Evolutionary conservation across 176 grass and related monocot species (phyloP), one percentile per base, ranked within the genome.

Genomic region (Carex kokanica): DNA sequence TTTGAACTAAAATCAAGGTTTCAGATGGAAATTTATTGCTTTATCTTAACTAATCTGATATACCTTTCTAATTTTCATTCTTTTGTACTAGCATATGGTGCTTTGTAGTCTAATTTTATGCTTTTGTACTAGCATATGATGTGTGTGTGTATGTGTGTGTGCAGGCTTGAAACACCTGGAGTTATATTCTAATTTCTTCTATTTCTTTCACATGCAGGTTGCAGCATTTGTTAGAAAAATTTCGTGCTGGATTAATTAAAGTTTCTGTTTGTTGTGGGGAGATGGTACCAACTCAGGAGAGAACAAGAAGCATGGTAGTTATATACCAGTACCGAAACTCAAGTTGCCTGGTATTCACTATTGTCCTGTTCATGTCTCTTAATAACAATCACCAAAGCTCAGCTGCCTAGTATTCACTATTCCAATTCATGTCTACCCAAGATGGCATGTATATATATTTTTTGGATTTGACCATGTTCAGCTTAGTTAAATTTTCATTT

Each of bases 231-330:
- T 90, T 41, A 91, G 96, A 91, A 92, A 92, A 55, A 98, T 99
- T 99, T 83, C 87, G 93, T 57, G 94, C 92, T 57, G 96, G 96
- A 56, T 88, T 89, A 88, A 92, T 99, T 81, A 95, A 90, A 70
- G 88, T 99, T 87, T 53, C 78, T 92, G 95, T 89, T 89, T 87
- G 36, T 84, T 99, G 59, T 99, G 91, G 96, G 91, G 91, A 85
- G 91, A 99, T 85, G 96, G 95, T 91, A 79, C 74, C 79, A 89
- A 86, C 86, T 86, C 89, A 73, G n/a, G 87, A 70, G 91, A 95
- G 18, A 95, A 92, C 81, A 95, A 93, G 83, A 86, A 91, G 64
- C 93, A 88, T 84, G 91, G 96, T 49, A 90, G 89, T 83, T 99
- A 95, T 85, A 95, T 99, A 85, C 91, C 96, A 3, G 84, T 91